Base-by-base conservation (phyloP, 2,329 filamentous ascomycete species). In the Metarhizium brunneum region DNA sequence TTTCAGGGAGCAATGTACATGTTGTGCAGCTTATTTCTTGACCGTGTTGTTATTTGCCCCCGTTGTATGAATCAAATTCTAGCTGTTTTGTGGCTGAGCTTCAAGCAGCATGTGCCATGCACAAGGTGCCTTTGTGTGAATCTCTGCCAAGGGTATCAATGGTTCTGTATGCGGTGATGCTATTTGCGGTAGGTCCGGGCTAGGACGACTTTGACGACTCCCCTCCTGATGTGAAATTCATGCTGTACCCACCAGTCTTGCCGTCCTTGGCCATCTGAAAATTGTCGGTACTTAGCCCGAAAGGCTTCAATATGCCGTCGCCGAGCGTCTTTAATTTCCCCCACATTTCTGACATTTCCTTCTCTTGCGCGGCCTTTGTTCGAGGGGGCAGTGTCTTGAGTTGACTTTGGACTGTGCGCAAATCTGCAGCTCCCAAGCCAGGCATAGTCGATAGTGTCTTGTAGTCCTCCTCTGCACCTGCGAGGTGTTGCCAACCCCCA, bases 331-430 rank as follows among this genome's bases (percentile, higher is more conserved):
- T 96, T 64, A 99, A 73, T 74, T 97, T 96, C 18, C 87, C 89
- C 91, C 96, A 95, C 91, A 97, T 96, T 73, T 99, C 92, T 2
- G 82, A 86, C 81, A 94, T 90, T 49, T 99, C 94, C 62, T 80
- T 81, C 66, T 96, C 87, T 72, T 91, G 90, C 1, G 92, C 91
- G 18, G 81, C 81, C 60, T 92, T 88, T 52, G 90, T 80, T 59
- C 80, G 78, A 1, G 79, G 74, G 2, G 90, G 89, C 43, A 97
- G 71, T 25, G 76, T 73, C 14, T 76, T 71, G 57, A 95, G 75
- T 62, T 90, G 86, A 32, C 76, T 71, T 53, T 83, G 76, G 2
- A 95, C 87, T 16, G 86, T 80, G 63, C 79, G 84, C 66, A 74
- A 76, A 64, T 96, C 92, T 8, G 82, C 76, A 0, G 77, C 64